Conservation (phyloP, 2,329 filamentous ascomycete genomes). For the Lasiodiplodia citricola region DNA sequence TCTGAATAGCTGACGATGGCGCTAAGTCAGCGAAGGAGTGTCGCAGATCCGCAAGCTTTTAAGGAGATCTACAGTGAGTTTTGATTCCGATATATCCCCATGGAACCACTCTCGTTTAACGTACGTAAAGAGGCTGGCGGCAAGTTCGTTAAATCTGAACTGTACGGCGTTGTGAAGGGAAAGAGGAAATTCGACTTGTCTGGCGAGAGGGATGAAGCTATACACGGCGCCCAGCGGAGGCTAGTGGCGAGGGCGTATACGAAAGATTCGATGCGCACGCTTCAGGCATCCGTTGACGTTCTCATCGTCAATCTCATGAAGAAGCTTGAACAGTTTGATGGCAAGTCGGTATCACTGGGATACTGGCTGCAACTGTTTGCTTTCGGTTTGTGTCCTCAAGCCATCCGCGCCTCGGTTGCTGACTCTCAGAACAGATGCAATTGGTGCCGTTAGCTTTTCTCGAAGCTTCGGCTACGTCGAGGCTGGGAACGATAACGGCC, state of each 20-base stretch:
- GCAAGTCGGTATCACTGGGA: neutral
- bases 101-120: neutral
- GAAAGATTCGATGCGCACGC: neutral
- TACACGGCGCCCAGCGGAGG: neutral
- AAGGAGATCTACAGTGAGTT: neutral
- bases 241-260: neutral
- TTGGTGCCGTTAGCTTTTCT: neutral
- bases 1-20: neutral
- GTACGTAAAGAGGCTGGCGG: neutral
- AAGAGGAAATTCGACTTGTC: neutral
- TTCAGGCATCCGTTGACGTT: neutral
- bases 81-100: neutral
- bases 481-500: neutral
- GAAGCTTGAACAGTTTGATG: neutral
- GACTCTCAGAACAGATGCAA: neutral
- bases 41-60: neutral
- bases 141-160: neutral
- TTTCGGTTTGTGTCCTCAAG: neutral
- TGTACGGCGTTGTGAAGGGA: neutral
- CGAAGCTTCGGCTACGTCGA: constrained; percentile 1
- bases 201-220: neutral
- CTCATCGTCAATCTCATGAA: neutral
- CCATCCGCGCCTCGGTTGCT: too few species aligned
- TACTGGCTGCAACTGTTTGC: neutral
- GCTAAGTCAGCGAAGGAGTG: neutral